Evolutionary conservation across 768 basidiomycete species (phyloP).

Genomic region (Tubosaeta sp.): DNA sequence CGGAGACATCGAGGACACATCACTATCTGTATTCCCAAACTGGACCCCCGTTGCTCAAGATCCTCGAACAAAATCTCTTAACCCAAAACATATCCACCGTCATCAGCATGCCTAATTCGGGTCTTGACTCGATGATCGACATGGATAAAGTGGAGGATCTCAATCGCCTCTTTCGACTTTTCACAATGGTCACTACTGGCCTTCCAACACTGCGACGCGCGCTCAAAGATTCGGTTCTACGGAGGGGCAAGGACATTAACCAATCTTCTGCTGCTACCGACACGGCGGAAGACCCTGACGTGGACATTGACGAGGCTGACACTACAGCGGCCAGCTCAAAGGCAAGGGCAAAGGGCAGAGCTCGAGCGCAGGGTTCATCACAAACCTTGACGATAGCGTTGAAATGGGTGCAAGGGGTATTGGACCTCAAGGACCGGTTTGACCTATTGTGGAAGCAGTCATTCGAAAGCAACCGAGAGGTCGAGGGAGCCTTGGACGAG

Average conservation of each 20-base stretch:
- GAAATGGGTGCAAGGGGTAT: slow-evolving; percentile 90
- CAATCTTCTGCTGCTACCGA: slow-evolving; percentile 46
- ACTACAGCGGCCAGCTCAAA: slow-evolving; percentile 33
- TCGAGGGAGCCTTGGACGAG: slow-evolving; percentile 83
- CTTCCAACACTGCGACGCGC: slow-evolving; percentile 58
- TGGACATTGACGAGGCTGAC: slow-evolving; percentile 34
- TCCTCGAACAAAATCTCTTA: slow-evolving; percentile 75
- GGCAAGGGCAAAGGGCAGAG: slow-evolving; percentile 56
- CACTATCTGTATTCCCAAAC: slow-evolving; percentile 84
- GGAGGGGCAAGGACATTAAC: slow-evolving; percentile 79
- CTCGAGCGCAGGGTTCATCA: slow-evolving; percentile 37
- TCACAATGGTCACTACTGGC: slow-evolving; percentile 62
- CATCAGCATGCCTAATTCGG: slow-evolving; percentile 77
- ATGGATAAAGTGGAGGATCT: slow-evolving; percentile 72
- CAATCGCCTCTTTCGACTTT: slow-evolving; percentile 74
- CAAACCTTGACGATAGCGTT: slow-evolving; percentile 59
- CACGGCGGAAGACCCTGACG: slow-evolving; percentile 31
- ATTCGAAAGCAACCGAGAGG: slow-evolving; percentile 66
- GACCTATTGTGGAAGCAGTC: slow-evolving; percentile 68
- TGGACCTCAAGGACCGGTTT: slow-evolving; percentile 90
- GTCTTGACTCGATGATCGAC: slow-evolving; percentile 85
- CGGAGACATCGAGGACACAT: slow-evolving; percentile 79
- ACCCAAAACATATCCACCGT: slow-evolving; percentile 71
- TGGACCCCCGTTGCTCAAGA: slow-evolving; percentile 58
- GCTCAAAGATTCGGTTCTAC: slow-evolving; percentile 66